Evolutionary conservation across 768 basidiomycete genomes (phyloP), one percentile per base, ranked within the genome.

Genomic region (Rhodosporidiobolus odoratus): DNA sequence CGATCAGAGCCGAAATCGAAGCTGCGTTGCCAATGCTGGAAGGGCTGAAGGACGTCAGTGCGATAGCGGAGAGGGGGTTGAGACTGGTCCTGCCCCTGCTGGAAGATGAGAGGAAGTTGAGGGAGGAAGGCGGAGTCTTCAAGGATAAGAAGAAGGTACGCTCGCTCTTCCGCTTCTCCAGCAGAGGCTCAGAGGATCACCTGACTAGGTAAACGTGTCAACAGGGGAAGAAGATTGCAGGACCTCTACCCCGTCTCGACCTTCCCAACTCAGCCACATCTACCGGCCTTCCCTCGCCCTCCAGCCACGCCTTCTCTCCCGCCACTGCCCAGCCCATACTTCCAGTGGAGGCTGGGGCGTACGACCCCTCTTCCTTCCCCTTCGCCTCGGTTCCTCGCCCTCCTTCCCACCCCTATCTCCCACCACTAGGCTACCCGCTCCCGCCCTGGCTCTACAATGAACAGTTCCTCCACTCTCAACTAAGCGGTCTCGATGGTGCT

Each of bases 71-170:
- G 38, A 57, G 72, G 0, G 72, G 72, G 1, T 35, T 74, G 3
- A 62, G 62, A 38, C 61, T 74, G 17, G 72, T 74, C 3, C 23
- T 62, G 53, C 68, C 72, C 16, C 32, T 74, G 30, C 40, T 74
- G 23, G 68, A 58, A 35, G 68, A 74, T 50, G 72, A 74, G 68
- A n/a, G 67, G 62, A 13, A 58, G 53, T 25, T 74, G 56, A 62
- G 63, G 35, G 32, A 25, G 4, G 72, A 74, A 32, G 72, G 61
- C 19, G 56, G 40, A 0, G 10, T 12, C 8, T 1, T 56, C 19
- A 35, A 61, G 38, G 57, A 57, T 27, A 58, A 54, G 37, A 58
- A 60, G n/a, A 71, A 62, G 60, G 69, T 66, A 16, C 52, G 61
- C n/a, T 25, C 7, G 21, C 15, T 50, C 21, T 13, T n/a, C n/a